phyloP scores from a whole-genome alignment of 2,329 filamentous ascomycete species.

The Verticillium nonalfalfae region DNA sequence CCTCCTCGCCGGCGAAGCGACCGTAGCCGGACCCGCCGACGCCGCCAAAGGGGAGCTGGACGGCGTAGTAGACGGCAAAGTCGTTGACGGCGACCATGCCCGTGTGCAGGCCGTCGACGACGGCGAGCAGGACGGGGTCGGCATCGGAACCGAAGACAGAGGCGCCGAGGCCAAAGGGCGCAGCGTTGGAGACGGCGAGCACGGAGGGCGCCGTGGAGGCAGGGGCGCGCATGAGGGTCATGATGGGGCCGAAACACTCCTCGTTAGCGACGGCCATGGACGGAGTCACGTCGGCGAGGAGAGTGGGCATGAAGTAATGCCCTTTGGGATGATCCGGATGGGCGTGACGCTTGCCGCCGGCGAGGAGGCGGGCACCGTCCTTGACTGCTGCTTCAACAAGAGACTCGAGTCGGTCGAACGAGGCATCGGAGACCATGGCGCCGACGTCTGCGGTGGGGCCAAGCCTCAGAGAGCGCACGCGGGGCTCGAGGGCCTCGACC shows the following conservation, averaged over 20 bases:
- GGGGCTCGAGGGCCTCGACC: conserved; percentile 62
- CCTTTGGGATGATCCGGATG: conserved; percentile 72
- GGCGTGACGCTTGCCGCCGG: conserved; percentile 64
- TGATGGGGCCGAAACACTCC: conserved; percentile 90
- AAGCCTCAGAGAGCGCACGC: conserved; percentile 67
- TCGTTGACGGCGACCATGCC: conserved; percentile 97
- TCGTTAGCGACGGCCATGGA: conserved; percentile 82
- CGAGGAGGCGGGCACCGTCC: conserved; percentile 73
- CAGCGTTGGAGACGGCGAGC: conserved; percentile 75
- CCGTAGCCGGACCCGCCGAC: conserved; percentile 88
- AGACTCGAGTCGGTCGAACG: conserved; percentile 68
- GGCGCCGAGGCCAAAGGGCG: conserved; percentile 78
- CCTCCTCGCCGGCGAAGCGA: conserved; percentile 86
- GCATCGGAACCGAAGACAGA: conserved; percentile 73
- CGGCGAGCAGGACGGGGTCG: conserved; percentile 51
- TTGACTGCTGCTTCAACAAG: conserved; percentile 73
- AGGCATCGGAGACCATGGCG: conserved; percentile 76
- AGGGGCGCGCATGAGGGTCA: conserved; percentile 72
- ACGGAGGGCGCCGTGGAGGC: conserved; percentile 55
- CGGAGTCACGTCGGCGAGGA: conserved; percentile 82
- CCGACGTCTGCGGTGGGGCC: conserved; percentile 79
- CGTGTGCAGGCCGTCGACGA: conserved; percentile 64
- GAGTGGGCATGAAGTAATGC: conserved; percentile 88
- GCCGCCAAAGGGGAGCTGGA: conserved; percentile 90
- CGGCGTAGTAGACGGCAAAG: conserved; percentile 88